A percentile compares a stretch with the other conserved stretches of the same genome.
Conservation (phyloP, 2,329 filamentous ascomycete genomes). For the Colletotrichum destructivum region DNA sequence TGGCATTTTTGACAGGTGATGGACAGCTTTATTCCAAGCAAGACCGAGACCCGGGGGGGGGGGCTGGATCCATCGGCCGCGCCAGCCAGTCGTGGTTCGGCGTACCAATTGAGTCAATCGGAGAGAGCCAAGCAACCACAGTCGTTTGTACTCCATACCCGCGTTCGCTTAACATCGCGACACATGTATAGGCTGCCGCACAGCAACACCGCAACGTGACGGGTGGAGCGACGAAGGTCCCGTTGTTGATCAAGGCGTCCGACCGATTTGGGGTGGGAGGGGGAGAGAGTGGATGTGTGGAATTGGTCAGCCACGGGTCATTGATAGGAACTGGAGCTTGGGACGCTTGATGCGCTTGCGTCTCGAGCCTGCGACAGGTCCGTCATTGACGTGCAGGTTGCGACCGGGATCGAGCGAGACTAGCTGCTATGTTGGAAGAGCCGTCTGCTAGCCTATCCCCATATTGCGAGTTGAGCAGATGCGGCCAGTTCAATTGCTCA, state of each 20-base stretch:
- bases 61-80: slow-evolving; percentile 24
- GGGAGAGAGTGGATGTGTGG: background rate
- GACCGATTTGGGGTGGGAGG: background rate
- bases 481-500: slow-evolving; percentile 13
- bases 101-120: background rate
- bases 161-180: slow-evolving; percentile 15
- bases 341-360: slow-evolving; percentile 31
- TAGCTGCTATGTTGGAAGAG: background rate
- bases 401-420: slow-evolving; percentile 29
- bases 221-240: slow-evolving; percentile 26
- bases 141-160: slow-evolving; percentile 5
- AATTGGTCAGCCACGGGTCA: slow-evolving; percentile 7
- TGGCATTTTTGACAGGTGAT: slow-evolving; percentile 4
- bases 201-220: slow-evolving; percentile 12
- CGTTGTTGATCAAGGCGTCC: slow-evolving; percentile 30
- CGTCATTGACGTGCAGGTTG: slow-evolving; percentile 37
- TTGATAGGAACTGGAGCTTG: slow-evolving; percentile 30
- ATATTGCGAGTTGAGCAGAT: slow-evolving; percentile 23
- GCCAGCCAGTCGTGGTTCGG: background rate
- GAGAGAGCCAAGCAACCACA: slow-evolving; percentile 28
- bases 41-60: slow-evolving; percentile 9
- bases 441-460: slow-evolving; percentile 19
- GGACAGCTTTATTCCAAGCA: background rate
- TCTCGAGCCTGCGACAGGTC: slow-evolving; percentile 15
- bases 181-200: slow-evolving; percentile 1